phyloP scores from a whole-genome alignment of 2,329 filamentous ascomycete genomes.

The Tolypocladium amazonense region DNA sequence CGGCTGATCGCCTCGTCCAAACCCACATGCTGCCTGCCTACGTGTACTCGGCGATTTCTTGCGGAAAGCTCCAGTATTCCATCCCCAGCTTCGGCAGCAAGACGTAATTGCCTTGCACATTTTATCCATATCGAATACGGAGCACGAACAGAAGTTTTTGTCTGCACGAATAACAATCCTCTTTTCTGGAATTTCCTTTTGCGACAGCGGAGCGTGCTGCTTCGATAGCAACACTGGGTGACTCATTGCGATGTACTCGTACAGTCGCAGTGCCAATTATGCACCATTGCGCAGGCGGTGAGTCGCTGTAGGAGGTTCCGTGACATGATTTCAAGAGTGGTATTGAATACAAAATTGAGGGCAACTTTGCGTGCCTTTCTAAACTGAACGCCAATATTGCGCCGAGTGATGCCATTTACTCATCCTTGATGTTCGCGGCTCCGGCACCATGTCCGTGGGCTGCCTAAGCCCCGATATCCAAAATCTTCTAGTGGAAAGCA shows the following conservation, averaged over 20 bases:
- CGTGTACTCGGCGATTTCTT: too few species aligned
- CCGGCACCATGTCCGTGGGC: neutral
- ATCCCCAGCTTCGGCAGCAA: too few species aligned
- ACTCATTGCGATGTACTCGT: neutral
- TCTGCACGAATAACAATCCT: too few species aligned
- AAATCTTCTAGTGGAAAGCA: neutral
- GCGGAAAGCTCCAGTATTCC: too few species aligned
- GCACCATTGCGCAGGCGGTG: neutral
- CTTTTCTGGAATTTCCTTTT: neutral
- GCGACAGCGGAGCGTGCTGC: neutral
- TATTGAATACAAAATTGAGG: neutral
- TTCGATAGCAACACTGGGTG: neutral
- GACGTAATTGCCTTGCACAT: too few species aligned
- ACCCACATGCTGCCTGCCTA: too few species aligned
- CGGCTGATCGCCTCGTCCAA: too few species aligned
- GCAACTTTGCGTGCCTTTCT: slow-evolving; percentile 1
- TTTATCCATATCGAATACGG: too few species aligned
- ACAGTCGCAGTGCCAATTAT: neutral
- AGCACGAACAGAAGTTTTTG: too few species aligned
- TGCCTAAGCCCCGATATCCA: neutral
- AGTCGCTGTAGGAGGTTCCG: neutral
- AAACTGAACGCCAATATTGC: slow-evolving; percentile 2
- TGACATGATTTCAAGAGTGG: neutral
- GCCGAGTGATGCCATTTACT: neutral
- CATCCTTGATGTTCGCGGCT: neutral